A percentile compares a stretch with the other conserved stretches of the same genome.
Conservation (phyloP, 768 basidiomycete genomes). For the Suillus discolor region DNA sequence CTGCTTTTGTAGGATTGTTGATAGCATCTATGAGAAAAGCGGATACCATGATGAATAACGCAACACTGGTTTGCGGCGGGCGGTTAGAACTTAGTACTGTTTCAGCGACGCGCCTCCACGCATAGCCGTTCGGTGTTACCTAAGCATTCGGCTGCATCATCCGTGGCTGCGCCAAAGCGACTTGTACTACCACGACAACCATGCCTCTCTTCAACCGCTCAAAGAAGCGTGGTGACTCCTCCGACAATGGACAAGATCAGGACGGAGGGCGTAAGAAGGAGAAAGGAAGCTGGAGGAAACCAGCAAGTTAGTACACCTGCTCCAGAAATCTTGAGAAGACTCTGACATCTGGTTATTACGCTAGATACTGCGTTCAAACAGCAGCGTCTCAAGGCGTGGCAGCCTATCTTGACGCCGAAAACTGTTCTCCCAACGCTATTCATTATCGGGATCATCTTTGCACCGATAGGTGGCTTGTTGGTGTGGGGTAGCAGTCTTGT, state of each 20-base stretch:
- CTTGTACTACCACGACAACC: slow-evolving; percentile 29
- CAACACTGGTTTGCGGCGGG: neutral
- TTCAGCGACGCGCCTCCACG: slow-evolving; percentile 6
- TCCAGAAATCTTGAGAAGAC: slow-evolving; percentile 15
- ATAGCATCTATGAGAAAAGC: slow-evolving; percentile 51
- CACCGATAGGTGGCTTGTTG: slow-evolving; percentile 92
- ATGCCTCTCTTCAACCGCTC: slow-evolving; percentile 63
- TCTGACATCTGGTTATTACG: slow-evolving; percentile 12
- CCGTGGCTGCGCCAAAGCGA: slow-evolving; percentile 12
- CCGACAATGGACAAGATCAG: slow-evolving; percentile 41
- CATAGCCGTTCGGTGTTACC: neutral
- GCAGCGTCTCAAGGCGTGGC: slow-evolving; percentile 99
- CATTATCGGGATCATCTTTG: slow-evolving; percentile 92
- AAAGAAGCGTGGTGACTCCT: slow-evolving; percentile 41
- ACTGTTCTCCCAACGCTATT: slow-evolving; percentile 97
- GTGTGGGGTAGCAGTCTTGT: slow-evolving; percentile 85
- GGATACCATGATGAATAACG: slow-evolving; percentile 48
- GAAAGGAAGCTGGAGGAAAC: slow-evolving; percentile 82
- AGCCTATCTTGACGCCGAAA: slow-evolving; percentile 97
- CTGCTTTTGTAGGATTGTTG: slow-evolving; percentile 46
- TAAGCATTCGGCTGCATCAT: slow-evolving; percentile 7
- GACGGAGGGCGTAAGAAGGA: slow-evolving; percentile 67
- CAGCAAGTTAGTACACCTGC: slow-evolving; percentile 64
- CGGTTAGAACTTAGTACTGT: neutral
- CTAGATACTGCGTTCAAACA: slow-evolving; percentile 98